phyloP scores from a whole-genome alignment of 257 asterid genomes.

The Lycium ferocissimum region DNA sequence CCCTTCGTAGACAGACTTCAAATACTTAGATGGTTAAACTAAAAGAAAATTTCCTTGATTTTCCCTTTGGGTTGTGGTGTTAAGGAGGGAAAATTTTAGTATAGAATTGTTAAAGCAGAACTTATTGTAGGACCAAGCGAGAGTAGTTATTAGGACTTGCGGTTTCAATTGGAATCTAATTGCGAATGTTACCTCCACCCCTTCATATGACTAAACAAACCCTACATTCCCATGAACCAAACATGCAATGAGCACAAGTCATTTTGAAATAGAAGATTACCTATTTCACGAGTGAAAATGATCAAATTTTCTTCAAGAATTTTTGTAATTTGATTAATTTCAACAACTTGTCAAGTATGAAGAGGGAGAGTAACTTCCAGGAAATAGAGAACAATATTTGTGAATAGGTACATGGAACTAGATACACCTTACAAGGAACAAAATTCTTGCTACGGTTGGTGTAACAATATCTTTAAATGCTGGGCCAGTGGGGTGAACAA shows the following conservation, averaged over 20 bases:
- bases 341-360: neutral
- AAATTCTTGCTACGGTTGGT: slow-evolving; percentile 17
- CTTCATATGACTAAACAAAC: neutral
- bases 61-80: neutral
- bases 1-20: neutral
- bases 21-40: neutral
- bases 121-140: neutral
- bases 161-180: neutral
- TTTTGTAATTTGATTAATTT: neutral
- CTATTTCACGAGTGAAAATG: neutral
- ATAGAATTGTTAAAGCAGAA: neutral
- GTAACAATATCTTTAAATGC: slow-evolving; percentile 31
- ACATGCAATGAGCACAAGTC: neutral
- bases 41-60: neutral
- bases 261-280: slow-evolving; percentile 5
- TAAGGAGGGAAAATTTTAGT: neutral
- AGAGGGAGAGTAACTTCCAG: neutral
- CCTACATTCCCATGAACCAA: neutral
- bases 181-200: neutral
- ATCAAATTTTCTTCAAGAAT: neutral
- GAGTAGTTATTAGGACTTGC: neutral
- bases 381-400: neutral
- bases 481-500: slow-evolving; percentile 26
- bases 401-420: neutral
- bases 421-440: slow-evolving; percentile 22